Conservation (phyloP, 1,284 basidiomycete species). For the Paramarasmius palmivorus region DNA sequence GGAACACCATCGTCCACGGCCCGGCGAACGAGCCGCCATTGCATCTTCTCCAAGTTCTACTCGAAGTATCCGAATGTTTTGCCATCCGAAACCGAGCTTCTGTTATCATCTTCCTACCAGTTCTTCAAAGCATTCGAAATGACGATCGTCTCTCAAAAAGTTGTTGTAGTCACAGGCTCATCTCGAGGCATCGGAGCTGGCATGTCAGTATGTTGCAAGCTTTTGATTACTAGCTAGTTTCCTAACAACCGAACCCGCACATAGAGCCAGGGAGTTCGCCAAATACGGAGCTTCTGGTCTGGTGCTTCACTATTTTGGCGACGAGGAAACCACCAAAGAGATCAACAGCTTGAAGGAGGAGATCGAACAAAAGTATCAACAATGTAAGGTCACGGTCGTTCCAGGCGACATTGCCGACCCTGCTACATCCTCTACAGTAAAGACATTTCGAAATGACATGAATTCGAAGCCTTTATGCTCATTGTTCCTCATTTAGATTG, state of each 20-base stretch:
- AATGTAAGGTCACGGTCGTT: constrained; percentile 18
- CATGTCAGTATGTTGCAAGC: not conserved
- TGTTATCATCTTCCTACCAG: not conserved
- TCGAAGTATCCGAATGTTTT: too few relatives aligned
- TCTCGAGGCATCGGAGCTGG: constrained; percentile 72
- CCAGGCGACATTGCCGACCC: constrained; percentile 65
- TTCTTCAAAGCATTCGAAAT: constrained; percentile 23
- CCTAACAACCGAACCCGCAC: too few relatives aligned
- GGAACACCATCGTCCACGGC: too few relatives aligned
- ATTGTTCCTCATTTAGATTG: constrained; percentile 45
- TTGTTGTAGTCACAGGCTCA: constrained; percentile 75
- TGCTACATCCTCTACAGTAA: constrained; percentile 60
- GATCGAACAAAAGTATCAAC: constrained; percentile 12
- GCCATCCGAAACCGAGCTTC: not conserved
- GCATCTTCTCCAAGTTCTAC: too few relatives aligned
- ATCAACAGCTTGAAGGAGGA: constrained; percentile 28
- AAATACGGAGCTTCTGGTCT: constrained; percentile 70
- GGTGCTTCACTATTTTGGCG: constrained; percentile 73
- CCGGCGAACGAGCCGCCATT: too few relatives aligned
- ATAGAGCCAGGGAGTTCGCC: constrained; percentile 60
- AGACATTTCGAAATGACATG: constrained; percentile 11
- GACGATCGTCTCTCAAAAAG: constrained; percentile 58
- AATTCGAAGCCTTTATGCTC: not conserved
- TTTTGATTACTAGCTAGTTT: not conserved
- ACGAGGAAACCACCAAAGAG: constrained; percentile 55